Evolutionary conservation across 169 alveolate genomes (phyloP).

Genomic region (Prorocentrum cordatum): DNA sequence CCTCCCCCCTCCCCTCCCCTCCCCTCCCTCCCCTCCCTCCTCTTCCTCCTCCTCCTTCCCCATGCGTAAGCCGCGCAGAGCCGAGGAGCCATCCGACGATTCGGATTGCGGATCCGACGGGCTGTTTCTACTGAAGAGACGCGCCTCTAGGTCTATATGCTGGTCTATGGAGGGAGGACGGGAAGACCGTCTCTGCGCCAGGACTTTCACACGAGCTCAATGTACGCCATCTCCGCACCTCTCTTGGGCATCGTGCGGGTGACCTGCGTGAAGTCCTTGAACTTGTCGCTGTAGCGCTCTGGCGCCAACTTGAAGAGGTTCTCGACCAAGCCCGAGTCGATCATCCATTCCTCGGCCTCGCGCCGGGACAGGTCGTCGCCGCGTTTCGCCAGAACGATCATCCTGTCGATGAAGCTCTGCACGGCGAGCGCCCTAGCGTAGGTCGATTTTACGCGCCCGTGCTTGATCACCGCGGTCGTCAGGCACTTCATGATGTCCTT

Average conservation of each 20-base stretch:
- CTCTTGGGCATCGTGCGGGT: slow-evolving; percentile 53
- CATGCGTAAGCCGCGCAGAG: too few relatives aligned
- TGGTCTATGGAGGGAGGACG: too few relatives aligned
- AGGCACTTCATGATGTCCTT: slow-evolving; percentile 26
- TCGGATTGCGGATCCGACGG: too few relatives aligned
- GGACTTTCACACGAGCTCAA: slow-evolving; percentile 33
- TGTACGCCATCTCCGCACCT: slow-evolving; percentile 57
- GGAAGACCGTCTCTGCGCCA: too few relatives aligned
- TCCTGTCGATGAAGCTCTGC: slow-evolving; percentile 37
- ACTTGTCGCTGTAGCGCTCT: slow-evolving; percentile 9
- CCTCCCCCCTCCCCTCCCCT: too few relatives aligned
- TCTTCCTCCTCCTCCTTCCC: too few relatives aligned
- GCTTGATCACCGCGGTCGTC: slow-evolving; percentile 24
- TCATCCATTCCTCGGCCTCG: slow-evolving; percentile 54
- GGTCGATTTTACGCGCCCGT: slow-evolving; percentile 44
- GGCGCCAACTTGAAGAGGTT: slow-evolving; percentile 32
- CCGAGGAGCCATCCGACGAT: too few relatives aligned
- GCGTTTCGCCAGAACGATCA: slow-evolving; percentile 49
- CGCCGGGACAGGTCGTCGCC: slow-evolving; percentile 51
- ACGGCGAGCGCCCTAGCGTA: slow-evolving; percentile 7
- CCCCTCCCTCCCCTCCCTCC: too few relatives aligned
- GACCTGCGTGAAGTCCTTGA: slow-evolving; percentile 2
- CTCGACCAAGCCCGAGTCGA: slow-evolving; percentile 19
- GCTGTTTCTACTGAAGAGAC: too few relatives aligned
- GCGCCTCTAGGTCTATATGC: too few relatives aligned